phyloP scores from a whole-genome alignment of 257 asterid genomes.

The Plantago major region DNA sequence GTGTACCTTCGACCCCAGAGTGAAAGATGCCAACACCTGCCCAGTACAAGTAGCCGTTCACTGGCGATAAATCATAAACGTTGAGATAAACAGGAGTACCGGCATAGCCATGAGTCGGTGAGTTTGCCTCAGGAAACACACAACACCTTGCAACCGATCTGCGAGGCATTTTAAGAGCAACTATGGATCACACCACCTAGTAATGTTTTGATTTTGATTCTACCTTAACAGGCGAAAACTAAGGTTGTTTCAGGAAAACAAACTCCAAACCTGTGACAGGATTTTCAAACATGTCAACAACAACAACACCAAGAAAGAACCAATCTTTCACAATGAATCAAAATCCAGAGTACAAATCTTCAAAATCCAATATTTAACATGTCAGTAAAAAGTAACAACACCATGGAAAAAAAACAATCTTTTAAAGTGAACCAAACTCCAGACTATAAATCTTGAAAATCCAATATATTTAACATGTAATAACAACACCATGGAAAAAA shows the following conservation, averaged over 20 bases:
- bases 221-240: slow-evolving; percentile 23
- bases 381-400: too few relatives aligned
- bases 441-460: too few relatives aligned
- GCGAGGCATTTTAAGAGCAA: slow-evolving; percentile 44
- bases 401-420: too few relatives aligned
- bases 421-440: too few relatives aligned
- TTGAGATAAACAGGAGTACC: slow-evolving; percentile 68
- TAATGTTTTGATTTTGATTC: slow-evolving; percentile 42
- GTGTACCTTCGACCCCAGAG: slow-evolving; percentile 82
- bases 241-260: slow-evolving; percentile 24
- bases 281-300: not conserved
- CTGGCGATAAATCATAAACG: slow-evolving; percentile 69
- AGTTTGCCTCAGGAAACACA: slow-evolving; percentile 52
- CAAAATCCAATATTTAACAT: too few relatives aligned
- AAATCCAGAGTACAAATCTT: too few relatives aligned
- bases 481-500: slow-evolving; percentile 1
- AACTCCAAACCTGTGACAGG: slow-evolving; percentile 39
- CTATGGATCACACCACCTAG: slow-evolving; percentile 52
- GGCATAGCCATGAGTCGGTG: slow-evolving; percentile 36
- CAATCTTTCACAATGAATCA: too few relatives aligned
- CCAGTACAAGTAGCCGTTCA: slow-evolving; percentile 77
- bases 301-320: too few relatives aligned
- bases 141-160: slow-evolving; percentile 40
- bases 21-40: slow-evolving; percentile 88
- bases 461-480: slow-evolving; percentile 6